Evolutionary conservation across 306 rosid genomes (phyloP), one percentile per base, ranked within the genome.

Genomic region (Quercus wislizeni): DNA sequence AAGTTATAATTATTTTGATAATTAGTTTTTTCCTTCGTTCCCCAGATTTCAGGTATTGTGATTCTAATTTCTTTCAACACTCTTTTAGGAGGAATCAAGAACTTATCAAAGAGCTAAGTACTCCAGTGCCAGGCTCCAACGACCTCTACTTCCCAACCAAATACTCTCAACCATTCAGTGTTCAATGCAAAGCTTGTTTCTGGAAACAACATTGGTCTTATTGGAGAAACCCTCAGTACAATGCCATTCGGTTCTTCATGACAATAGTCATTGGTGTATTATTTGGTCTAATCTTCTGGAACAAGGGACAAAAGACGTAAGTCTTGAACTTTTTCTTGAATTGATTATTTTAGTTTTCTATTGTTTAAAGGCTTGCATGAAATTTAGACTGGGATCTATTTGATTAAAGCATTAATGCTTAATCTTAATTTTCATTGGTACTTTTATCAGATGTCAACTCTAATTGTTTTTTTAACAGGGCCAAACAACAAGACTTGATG

Each of bases 171-270:
- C 57, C 80, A 72, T 91, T 83, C 57, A 0, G 30, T 18, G 83
- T 83, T 21, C 94, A 93, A 65, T 93, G 91, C 79, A 88, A 75
- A 21, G 98, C 98, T 80, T 91, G 94, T 70, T 86, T 91, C 80
- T 91, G 97, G 97, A 93, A 93, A 74, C 98, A 93, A 49, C 74
- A 90, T 41, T 85, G 88, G 86, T 93, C 97, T 18, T 92, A 92
- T 54, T 92, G 97, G 97, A 88, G 94, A 65, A 90, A 90, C 58
- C 80, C 97, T 9, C 76, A 82, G 65, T 90, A 79, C 80, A 90
- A 88, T 83, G 90, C 81, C 49, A 13, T 86, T 55, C 81, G 93
- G 25, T 84, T 87, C 61, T 82, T 82, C 81, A 68, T 85, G 85
- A 82, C 97, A 9, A 33, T 61, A 9, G 13, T 65, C 38, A 74